Percentiles rank a stretch among this genome's conserved stretches.
Evolutionary conservation across 371 early-diverging fungal species (phyloP).

Genomic region (Mucor lusitanicus): DNA sequence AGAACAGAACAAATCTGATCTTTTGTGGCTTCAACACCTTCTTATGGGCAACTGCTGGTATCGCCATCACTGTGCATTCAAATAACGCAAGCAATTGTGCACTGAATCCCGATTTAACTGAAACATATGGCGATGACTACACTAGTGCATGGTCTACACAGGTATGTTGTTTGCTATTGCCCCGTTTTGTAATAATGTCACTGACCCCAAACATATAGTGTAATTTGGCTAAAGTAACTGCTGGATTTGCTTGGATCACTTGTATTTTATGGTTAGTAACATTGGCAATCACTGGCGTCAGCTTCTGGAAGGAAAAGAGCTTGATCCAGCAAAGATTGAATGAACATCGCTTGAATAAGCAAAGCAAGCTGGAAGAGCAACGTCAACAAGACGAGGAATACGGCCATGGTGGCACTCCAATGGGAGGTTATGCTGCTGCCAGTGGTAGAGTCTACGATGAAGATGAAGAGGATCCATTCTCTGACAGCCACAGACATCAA

Average conservation of each 20-base stretch:
- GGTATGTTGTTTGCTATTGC: conserved; percentile 12
- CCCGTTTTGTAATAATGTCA: neutral
- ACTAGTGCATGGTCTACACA: conserved; percentile 33
- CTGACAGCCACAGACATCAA: conserved; percentile 11
- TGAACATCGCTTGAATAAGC: conserved; percentile 42
- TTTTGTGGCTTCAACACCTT: conserved; percentile 28
- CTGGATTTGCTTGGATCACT: conserved; percentile 50
- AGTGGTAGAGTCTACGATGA: conserved; percentile 4
- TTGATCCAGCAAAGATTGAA: conserved; percentile 42
- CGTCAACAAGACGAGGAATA: conserved; percentile 4
- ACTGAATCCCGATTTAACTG: conserved; percentile 10
- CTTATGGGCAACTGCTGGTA: conserved; percentile 38
- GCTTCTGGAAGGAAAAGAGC: conserved; percentile 44
- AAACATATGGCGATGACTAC: conserved; percentile 22
- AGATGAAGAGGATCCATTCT: conserved; percentile 11
- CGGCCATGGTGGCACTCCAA: neutral
- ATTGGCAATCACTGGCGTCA: conserved; percentile 30
- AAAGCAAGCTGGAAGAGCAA: conserved; percentile 27
- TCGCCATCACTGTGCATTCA: conserved; percentile 33
- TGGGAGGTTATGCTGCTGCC: conserved; percentile 1
- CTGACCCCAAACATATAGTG: conserved; percentile 21
- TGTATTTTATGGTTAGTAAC: conserved; percentile 45
- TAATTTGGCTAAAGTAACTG: conserved; percentile 38
- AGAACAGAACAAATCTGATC: conserved; percentile 30
- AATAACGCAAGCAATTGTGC: conserved; percentile 25